Evolutionary conservation across 179 eudicot genomes (phyloP).

Genomic region (Corrigiola litoralis): DNA sequence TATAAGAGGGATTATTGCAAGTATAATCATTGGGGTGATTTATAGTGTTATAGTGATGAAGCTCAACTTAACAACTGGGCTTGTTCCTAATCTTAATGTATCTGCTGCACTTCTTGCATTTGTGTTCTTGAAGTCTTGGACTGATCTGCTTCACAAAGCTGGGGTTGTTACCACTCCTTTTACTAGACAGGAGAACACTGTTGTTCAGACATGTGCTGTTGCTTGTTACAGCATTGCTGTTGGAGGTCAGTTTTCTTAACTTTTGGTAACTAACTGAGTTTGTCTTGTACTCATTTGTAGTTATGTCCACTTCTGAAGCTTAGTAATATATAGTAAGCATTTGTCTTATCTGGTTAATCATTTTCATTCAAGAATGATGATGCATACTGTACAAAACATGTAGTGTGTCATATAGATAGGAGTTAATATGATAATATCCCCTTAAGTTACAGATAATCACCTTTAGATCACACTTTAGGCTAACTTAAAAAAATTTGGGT

Average conservation of each 20-base stretch:
- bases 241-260: conserved; percentile 44
- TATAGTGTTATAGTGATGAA: conserved; percentile 83
- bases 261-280: not conserved
- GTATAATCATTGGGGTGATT: conserved; percentile 66
- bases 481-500: no score
- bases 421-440: no score
- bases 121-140: conserved; percentile 62
- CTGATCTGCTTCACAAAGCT: conserved; percentile 50
- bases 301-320: no score
- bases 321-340: no score
- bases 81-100: conserved; percentile 76
- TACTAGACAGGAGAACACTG: conserved; percentile 79
- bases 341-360: no score
- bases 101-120: conserved; percentile 91
- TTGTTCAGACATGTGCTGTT: conserved; percentile 93
- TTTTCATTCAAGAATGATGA: no score
- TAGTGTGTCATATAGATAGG: no score
- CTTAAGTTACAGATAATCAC: no score
- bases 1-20: conserved; percentile 64
- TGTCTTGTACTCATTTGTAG: no score
- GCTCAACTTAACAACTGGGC: conserved; percentile 79
- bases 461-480: no score
- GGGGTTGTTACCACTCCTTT: conserved; percentile 58
- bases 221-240: conserved; percentile 87
- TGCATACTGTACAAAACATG: no score